Base-by-base conservation (phyloP, 225 moss, liverwort and hornwort genomes). In the Pleurozium schreberi region DNA sequence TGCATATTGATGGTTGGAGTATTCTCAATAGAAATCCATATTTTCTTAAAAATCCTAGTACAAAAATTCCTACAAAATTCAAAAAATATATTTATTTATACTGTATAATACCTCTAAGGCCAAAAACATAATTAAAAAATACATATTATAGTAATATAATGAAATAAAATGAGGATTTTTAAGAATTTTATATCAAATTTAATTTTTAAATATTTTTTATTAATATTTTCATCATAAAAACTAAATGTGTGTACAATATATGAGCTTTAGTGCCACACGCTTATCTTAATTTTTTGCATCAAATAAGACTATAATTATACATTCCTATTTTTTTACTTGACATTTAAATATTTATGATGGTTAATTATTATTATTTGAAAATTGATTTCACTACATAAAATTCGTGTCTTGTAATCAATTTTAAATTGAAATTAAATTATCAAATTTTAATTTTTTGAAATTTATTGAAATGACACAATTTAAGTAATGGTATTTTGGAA, bases 31-130 rank as follows among this genome's bases (percentile, higher is more conserved):
- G 4, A 25, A 89, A 3, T 74, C 84, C 67, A 68, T 33, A 2
- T 34, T 67, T 31, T 20, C 27, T 18, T 30, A 92, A 80, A 84
- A 74, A 88, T 47, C 52, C 80, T 0, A 87, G 6, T 45, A 2
- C 11, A 58, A 85, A 31, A 30, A 69, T 0, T 73, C 82, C 92
- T 92, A 15, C 15, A 92, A 59, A 63, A 6, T 38, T 15, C 53
- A 87, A 33, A 21, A 58, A 2, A n/a, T 11, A 6, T 28, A 12
- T 2, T 6, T 55, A 5, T n/a, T 58, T 58, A 40, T 38, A 28
- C 18, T 40, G 7, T 40, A 26, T 27, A 40, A 13, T 0, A 27
- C 0, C n/a, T 40, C 0, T 30, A 19, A 27, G 3, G 2, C 3
- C 5, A 57, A 23, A n/a, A 17, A 40, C 11, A 58, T 11, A 57